Base-by-base conservation (phyloP, 495 filamentous ascomycete species). In the Aspergillus kassunensis region DNA sequence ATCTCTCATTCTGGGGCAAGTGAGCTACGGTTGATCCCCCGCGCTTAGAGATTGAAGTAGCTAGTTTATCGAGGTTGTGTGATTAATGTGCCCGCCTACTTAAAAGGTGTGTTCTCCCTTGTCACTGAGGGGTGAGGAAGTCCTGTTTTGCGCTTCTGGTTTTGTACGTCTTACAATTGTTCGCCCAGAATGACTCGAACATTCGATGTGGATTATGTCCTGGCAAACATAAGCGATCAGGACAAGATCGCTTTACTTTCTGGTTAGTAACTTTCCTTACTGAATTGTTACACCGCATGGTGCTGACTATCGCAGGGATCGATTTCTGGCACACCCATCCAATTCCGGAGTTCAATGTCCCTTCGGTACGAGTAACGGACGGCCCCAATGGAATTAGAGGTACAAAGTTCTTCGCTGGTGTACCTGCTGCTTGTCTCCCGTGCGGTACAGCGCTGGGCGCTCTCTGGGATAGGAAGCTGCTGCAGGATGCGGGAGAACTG, bases 271-370 rank as follows among this genome's bases (percentile, higher is more conserved):
- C 25, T 33, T 41, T 19, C 16, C 9, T 9, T 19, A 24, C 24
- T 40, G 45, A 5, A 13, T 19, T 43, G 15, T 16, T 29, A 31
- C 20, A 1, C 34, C n/a, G 18, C n/a, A 13, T 33, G 23, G 11
- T 34, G 40, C 40, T 51, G 20, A 51, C 31, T 15, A 3, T 7
- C 1, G 10, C 35, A 68, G 66, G 66, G 44, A 65, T 52, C 31
- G 86, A 88, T 66, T 86, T 87, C 63, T 89, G 86, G 86, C 79
- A 86, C 44, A 88, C 85, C 3, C 80, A 79, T 55, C 65, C 82
- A 1, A 82, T 90, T 49, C 80, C 82, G 7, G 66, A 77, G 35
- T 80, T 83, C 61, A 73, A 73, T 13, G 81, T 89, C 27, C 85
- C 86, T 9, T 76, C 83, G 7, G 63, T 87, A 19, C 80, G 83